Base-by-base conservation (phyloP, 495 filamentous ascomycete species). In the Penicillium taxi region DNA sequence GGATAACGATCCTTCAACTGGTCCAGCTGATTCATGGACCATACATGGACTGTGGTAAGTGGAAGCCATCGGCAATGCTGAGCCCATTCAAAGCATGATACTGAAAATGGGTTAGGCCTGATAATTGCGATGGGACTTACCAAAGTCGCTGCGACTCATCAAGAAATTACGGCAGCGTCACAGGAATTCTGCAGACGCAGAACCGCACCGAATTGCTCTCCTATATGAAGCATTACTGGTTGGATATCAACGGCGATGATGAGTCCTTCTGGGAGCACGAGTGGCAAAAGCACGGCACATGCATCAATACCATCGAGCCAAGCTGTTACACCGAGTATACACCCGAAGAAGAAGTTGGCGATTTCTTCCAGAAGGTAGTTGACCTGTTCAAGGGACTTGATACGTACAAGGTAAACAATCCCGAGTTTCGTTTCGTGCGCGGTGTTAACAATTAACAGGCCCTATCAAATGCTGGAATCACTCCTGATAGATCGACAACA, bases 171-270 rank as follows among this genome's bases (percentile, higher is more conserved):
- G 64, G 66, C 47, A 79, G 82, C 53, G 83, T 90, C 58, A 74
- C 70, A 1, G 56, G 51, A 2, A 76, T 85, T 29, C 64, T 93
- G 31, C 40, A 70, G 33, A 61, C 66, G 16, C 68, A 74, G 39
- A 75, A 67, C 37, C 69, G 74, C 25, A 58, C 49, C 0, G 73
- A 75, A 1, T 63, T 89, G 3, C 61, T 90, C 1, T 48, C 56
- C 4, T 81, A 79, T 50, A 88, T 89, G 84, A 55, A 80, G 20
- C 67, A 67, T 9, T 87, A 84, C 63, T 90, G 84, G 86, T 68
- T 72, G 33, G 61, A 67, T 52, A 58, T 73, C 30, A 20, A 64
- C 33, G 74, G 81, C n/a, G 58, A 73, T 26, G 75, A 80, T 38
- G 75, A 81, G 44, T 53, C 56, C 12, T 75, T 90, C 50, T 90